Evolutionary conservation across 345 rosid species (phyloP).

Genomic region (Adansonia digitata): DNA sequence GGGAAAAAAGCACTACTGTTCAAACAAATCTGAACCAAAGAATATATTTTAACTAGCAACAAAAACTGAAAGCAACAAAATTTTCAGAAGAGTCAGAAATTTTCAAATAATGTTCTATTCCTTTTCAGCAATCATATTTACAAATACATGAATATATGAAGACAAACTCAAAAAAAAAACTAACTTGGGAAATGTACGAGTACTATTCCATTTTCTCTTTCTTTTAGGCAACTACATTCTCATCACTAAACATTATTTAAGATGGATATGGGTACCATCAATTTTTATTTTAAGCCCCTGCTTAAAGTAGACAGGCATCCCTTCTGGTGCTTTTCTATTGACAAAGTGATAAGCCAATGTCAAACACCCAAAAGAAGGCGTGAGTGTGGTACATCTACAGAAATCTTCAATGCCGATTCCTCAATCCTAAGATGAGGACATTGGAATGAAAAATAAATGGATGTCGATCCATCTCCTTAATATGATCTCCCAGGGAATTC

Average conservation of each 20-base stretch:
- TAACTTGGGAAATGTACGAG: neutral
- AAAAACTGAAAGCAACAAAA: neutral
- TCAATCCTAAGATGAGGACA: neutral
- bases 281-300: neutral
- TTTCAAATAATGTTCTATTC: neutral
- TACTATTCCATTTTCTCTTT: neutral
- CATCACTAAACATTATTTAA: neutral
- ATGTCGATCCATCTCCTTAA: neutral
- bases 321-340: neutral
- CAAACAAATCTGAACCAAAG: neutral
- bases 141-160: neutral
- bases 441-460: neutral
- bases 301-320: neutral
- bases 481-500: neutral
- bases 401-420: neutral
- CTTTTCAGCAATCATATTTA: neutral
- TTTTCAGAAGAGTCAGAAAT: neutral
- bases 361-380: neutral
- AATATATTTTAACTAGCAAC: neutral
- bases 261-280: neutral
- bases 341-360: neutral
- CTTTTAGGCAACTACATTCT: neutral
- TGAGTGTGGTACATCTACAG: neutral
- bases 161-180: neutral
- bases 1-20: neutral